These are phyloP conservation scores for Fusarium caatingaense DNA, from an alignment of 2,329 filamentous ascomycete species.

Conservation along the genomic window DNA sequence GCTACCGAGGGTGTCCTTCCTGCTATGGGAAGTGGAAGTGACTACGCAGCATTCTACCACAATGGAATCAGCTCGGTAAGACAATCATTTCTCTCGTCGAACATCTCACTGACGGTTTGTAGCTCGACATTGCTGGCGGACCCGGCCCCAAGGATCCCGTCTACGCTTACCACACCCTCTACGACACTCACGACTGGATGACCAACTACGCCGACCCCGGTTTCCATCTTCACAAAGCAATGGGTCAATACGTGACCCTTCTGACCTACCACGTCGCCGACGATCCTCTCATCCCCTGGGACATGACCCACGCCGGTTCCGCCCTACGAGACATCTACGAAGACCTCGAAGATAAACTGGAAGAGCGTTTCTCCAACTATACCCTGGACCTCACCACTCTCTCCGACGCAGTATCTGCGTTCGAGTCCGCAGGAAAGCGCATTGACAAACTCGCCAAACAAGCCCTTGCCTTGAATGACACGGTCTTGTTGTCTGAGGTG, in stretches of 20 bases:
- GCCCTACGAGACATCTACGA: conserved; percentile 27
- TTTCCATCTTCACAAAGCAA: conserved; percentile 60
- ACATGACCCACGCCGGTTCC: conserved; percentile 16
- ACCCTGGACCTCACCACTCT: conserved; percentile 5
- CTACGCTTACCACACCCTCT: conserved; percentile 28
- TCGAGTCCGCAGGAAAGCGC: conserved; percentile 10
- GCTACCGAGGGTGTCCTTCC: conserved; percentile 30
- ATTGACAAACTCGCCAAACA: conserved; percentile 14
- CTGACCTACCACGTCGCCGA: conserved; percentile 35
- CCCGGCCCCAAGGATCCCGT: conserved; percentile 29
- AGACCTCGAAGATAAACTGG: conserved; percentile 26
- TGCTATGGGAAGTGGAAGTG: conserved; percentile 29
- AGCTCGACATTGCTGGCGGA: conserved; percentile 33
- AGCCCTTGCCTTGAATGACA: conserved; percentile 14
- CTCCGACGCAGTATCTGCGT: conserved; percentile 7
- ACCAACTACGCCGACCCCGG: conserved; percentile 61
- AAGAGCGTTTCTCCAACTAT: conserved; percentile 11
- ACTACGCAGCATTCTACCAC: conserved; percentile 34
- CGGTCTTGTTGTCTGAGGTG: neutral
- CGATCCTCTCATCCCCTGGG: conserved; percentile 27
- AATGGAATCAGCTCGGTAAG: conserved; percentile 32
- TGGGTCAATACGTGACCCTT: conserved; percentile 53
- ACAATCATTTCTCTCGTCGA: fast-evolving
- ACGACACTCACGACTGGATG: conserved; percentile 62
- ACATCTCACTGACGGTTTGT: fast-evolving